These are phyloP conservation scores for Chenopodium berlandieri DNA, from an alignment of 148 eudicot species.

Conservation along the genomic window DNA sequence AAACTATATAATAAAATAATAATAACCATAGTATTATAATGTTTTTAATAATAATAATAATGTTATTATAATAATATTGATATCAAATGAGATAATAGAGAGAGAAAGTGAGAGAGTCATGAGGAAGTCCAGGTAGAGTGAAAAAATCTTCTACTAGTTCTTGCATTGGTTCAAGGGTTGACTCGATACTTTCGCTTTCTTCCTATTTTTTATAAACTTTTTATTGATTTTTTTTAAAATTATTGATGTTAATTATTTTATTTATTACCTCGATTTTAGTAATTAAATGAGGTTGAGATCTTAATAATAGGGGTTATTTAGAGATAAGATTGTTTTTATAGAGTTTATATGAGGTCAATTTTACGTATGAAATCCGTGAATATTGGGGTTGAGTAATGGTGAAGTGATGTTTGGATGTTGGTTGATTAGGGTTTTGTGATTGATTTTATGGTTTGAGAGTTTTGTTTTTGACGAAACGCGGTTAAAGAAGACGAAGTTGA, in stretches of 20 bases:
- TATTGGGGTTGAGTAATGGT: neutral
- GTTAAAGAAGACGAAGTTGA: no score
- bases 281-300: neutral
- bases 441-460: neutral
- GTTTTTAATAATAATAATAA: no score
- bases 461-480: no score
- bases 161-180: conserved; percentile 8
- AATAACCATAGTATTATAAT: no score
- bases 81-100: no score
- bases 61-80: no score
- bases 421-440: neutral
- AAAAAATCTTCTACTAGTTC: neutral
- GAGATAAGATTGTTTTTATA: no score
- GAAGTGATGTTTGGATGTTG: neutral
- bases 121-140: neutral
- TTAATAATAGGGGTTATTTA: neutral
- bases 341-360: neutral
- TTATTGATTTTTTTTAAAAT: neutral
- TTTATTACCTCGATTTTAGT: neutral
- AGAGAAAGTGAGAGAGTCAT: neutral
- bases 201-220: neutral
- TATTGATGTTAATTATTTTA: no score
- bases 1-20: no score
- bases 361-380: neutral
- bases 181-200: conserved; percentile 7